Conservation (phyloP, 208 protist genomes). For the Strigomonas culicis region DNA sequence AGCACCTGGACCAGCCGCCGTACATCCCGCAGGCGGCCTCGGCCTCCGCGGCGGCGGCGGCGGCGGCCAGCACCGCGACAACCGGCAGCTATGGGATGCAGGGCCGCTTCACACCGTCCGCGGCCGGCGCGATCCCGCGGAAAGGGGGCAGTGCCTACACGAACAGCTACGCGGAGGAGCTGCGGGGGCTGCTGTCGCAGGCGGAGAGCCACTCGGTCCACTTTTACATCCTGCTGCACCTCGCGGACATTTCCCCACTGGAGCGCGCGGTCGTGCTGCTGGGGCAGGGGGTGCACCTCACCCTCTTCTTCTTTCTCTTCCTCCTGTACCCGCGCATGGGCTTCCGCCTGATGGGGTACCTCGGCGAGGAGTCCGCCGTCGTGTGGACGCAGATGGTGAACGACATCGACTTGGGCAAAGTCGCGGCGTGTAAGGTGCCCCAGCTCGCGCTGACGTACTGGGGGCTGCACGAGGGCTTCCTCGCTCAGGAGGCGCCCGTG, state of each 20-base stretch:
- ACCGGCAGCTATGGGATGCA: no score
- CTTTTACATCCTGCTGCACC: conserved; percentile 46
- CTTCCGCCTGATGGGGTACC: conserved; percentile 71
- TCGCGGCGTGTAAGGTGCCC: conserved; percentile 41
- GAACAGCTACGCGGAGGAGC: conserved; percentile 28
- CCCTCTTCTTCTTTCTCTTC: conserved; percentile 48
- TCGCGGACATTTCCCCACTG: conserved; percentile 50
- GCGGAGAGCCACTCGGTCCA: conserved; percentile 65
- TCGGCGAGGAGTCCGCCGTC: conserved; percentile 73
- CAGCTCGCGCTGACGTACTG: conserved; percentile 57
- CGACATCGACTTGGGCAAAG: conserved; percentile 73
- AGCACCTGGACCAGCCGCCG: conserved; percentile 2
- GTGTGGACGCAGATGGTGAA: conserved; percentile 88
- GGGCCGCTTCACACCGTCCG: no score
- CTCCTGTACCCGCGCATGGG: conserved; percentile 62
- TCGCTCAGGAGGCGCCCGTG: conserved; percentile 16
- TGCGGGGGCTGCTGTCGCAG: conserved; percentile 56
- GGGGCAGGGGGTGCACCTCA: conserved; percentile 43
- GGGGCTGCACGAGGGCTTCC: conserved; percentile 40
- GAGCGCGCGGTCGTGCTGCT: conserved; percentile 54
- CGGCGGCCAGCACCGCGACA: not conserved
- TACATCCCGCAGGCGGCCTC: not conserved
- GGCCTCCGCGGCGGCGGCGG: not conserved
- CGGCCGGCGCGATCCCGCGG: no score
- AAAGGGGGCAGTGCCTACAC: no score